Evolutionary conservation across 2,329 filamentous ascomycete species (phyloP).

Genomic region (Rasamsonia emersonii): DNA sequence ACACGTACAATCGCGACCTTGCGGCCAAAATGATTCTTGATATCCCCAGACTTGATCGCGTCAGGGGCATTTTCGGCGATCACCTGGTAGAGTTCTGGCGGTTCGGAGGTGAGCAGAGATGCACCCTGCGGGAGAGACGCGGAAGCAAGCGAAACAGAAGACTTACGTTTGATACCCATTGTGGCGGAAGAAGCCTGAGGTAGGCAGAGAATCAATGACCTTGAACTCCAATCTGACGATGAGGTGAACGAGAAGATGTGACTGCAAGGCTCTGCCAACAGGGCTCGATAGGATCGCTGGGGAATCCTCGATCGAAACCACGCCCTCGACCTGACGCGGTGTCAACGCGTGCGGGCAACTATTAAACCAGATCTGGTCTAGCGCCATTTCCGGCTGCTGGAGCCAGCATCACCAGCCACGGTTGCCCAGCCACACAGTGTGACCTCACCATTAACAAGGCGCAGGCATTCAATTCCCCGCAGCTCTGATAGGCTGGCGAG

Average conservation of each 20-base stretch:
- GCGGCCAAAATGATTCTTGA: conserved; percentile 97
- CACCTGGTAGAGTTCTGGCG: conserved; percentile 60
- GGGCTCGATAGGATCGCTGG: neutral
- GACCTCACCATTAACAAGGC: too few relatives aligned
- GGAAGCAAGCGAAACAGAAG: neutral
- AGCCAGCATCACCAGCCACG: too few relatives aligned
- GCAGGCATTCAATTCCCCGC: too few relatives aligned
- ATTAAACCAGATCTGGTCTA: conserved; percentile 6
- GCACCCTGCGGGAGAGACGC: too few relatives aligned
- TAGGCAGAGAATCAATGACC: neutral
- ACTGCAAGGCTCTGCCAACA: too few relatives aligned
- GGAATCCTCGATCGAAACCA: neutral
- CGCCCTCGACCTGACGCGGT: too few relatives aligned
- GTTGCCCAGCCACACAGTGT: too few relatives aligned
- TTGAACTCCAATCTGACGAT: too few relatives aligned
- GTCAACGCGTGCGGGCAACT: too few relatives aligned
- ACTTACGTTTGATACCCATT: conserved; percentile 47
- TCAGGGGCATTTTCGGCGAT: conserved; percentile 92
- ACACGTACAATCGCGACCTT: conserved; percentile 88
- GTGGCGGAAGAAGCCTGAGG: conserved; percentile 8
- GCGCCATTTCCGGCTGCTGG: too few relatives aligned
- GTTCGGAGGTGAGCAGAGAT: neutral
- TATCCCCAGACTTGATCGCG: conserved; percentile 91
- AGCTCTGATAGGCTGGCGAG: too few relatives aligned
- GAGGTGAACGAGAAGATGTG: too few relatives aligned